Conservation (phyloP, 2,329 filamentous ascomycete species). For the Aspergillus sergii region DNA sequence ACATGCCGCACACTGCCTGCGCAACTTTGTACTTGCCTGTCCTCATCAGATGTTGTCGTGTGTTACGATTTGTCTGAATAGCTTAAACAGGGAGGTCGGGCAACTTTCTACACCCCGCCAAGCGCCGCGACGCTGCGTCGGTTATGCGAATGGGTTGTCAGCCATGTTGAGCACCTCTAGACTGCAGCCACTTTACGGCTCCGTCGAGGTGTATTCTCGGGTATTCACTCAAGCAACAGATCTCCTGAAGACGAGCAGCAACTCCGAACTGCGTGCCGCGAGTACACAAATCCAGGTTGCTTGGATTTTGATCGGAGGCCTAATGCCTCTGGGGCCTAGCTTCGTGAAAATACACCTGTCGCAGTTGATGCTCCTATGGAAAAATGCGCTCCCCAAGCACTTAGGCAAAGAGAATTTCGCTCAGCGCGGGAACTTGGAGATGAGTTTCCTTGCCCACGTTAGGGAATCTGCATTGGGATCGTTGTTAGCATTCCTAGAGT, state of each 20-base stretch:
- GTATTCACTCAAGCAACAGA: constrained; percentile 90
- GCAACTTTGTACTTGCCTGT: constrained; percentile 84
- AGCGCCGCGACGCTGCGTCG: constrained; percentile 80
- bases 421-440: constrained; percentile 80
- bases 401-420: constrained; percentile 89
- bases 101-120: constrained; percentile 74
- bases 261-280: constrained; percentile 86
- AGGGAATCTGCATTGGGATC: constrained; percentile 91
- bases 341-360: constrained; percentile 98
- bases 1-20: constrained; percentile 81
- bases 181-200: constrained; percentile 85
- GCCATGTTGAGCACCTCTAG: constrained; percentile 89
- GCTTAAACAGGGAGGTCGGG: constrained; percentile 80
- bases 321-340: constrained; percentile 95
- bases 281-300: constrained; percentile 96
- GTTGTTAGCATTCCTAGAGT: constrained; percentile 88
- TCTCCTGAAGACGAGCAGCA: constrained; percentile 86
- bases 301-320: constrained; percentile 92
- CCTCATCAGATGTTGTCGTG: constrained; percentile 89
- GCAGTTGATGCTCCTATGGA: constrained; percentile 91
- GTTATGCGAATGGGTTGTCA: constrained; percentile 88
- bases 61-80: constrained; percentile 96
- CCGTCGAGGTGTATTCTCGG: constrained; percentile 90
- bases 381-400: constrained; percentile 93
- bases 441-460: constrained; percentile 91